Evolutionary conservation across 495 filamentous ascomycete genomes (phyloP).

Genomic region (Bombardia bombarda): DNA sequence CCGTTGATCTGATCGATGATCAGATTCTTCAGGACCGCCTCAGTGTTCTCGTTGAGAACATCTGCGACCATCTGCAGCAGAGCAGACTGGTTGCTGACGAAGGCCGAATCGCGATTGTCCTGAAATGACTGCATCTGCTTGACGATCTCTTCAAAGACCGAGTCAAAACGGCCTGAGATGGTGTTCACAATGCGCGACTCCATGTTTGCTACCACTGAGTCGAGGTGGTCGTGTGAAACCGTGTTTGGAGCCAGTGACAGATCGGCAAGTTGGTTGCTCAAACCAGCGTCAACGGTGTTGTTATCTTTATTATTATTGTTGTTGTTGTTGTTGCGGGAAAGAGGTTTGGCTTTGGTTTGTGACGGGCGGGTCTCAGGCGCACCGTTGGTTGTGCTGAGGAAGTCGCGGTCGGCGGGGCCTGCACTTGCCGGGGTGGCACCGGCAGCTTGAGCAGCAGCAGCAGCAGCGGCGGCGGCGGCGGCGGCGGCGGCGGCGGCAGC

Average conservation of each 20-base stretch:
- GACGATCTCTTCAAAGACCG: constrained; percentile 35
- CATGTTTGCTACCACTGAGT: constrained; percentile 35
- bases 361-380: constrained; percentile 11
- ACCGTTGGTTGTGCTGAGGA: constrained; percentile 12
- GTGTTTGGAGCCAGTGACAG: constrained; percentile 7
- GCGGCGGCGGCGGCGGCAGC: constrained; percentile 5
- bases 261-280: constrained; percentile 10
- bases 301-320: too few relatives aligned
- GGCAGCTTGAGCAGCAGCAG: constrained; percentile 19
- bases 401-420: constrained; percentile 6
- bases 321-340: constrained; percentile 13
- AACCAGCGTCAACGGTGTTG: neutral
- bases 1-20: constrained; percentile 59
- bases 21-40: constrained; percentile 65
- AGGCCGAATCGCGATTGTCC: constrained; percentile 21
- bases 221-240: constrained; percentile 35
- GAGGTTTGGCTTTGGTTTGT: constrained; percentile 22
- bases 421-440: constrained; percentile 16
- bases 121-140: constrained; percentile 27
- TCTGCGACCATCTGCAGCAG: constrained; percentile 79
- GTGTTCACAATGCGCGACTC: constrained; percentile 36
- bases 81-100: constrained; percentile 31
- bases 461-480: constrained; percentile 21
- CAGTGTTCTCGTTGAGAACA: constrained; percentile 84
- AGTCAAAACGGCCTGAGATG: constrained; percentile 33